These are phyloP conservation scores for Cicer chorassanicum DNA, from an alignment of 306 rosid genomes.

Conservation along the genomic window DNA sequence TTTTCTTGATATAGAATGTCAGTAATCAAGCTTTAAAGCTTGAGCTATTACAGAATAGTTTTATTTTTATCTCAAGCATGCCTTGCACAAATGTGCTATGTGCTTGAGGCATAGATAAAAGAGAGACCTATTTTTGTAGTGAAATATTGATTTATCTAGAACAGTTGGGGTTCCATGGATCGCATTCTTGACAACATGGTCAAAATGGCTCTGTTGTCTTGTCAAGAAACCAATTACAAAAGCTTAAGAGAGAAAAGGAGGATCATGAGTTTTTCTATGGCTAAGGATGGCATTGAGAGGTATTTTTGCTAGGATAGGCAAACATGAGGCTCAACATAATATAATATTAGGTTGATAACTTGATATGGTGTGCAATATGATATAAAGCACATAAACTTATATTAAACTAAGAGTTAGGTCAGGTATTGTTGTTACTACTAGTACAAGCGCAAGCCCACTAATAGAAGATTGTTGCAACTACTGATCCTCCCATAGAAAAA, in stretches of 20 bases:
- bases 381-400: not conserved
- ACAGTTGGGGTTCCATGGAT: conserved; percentile 24
- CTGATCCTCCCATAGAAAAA: not conserved
- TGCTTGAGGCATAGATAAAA: conserved; percentile 9
- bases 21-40: conserved; percentile 34
- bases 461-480: conserved; percentile 3
- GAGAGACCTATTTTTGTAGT: not conserved
- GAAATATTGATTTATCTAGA: conserved; percentile 14
- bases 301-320: conserved; percentile 20
- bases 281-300: conserved; percentile 28
- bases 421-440: conserved; percentile 2
- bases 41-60: conserved; percentile 29
- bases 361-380: not conserved
- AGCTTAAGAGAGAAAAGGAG: not conserved
- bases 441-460: conserved; percentile 21
- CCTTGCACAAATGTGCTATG: conserved; percentile 1
- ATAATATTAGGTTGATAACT: conserved; percentile 18
- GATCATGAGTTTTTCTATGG: conserved; percentile 24
- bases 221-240: conserved; percentile 24
- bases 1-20: conserved; percentile 20
- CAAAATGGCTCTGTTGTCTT: not conserved
- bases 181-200: not conserved
- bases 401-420: conserved; percentile 16
- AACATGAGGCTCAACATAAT: conserved; percentile 5
- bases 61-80: conserved; percentile 27